These are phyloP conservation scores for Fonsecaea pugnacius DNA, from an alignment of 2,329 filamentous ascomycete species.

Conservation along the genomic window DNA sequence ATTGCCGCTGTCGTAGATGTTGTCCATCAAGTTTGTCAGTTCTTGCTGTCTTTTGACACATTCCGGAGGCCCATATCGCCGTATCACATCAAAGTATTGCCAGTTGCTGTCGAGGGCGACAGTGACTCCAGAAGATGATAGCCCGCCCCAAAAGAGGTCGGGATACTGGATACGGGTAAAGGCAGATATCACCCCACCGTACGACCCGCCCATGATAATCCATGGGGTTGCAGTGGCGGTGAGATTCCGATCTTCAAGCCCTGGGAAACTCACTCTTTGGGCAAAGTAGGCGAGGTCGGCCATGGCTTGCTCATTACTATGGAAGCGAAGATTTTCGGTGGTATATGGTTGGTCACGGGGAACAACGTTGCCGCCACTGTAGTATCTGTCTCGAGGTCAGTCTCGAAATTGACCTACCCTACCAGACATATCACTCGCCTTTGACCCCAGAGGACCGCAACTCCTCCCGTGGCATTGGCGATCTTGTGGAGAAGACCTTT, in stretches of 20 bases:
- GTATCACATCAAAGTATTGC: slow-evolving; percentile 63
- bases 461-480: slow-evolving; percentile 69
- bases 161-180: slow-evolving; percentile 79
- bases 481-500: slow-evolving; percentile 77
- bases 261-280: slow-evolving; percentile 69
- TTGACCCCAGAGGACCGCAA: slow-evolving; percentile 81
- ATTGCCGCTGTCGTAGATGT: slow-evolving; percentile 54
- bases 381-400: slow-evolving; percentile 79
- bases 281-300: slow-evolving; percentile 84
- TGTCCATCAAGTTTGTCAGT: slow-evolving; percentile 62
- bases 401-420: slow-evolving; percentile 47
- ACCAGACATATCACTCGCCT: background rate
- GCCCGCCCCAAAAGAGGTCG: slow-evolving; percentile 75
- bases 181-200: slow-evolving; percentile 77
- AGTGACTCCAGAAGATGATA: slow-evolving; percentile 79
- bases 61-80: slow-evolving; percentile 60
- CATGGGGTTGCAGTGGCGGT: slow-evolving; percentile 69
- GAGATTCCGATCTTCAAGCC: slow-evolving; percentile 68
- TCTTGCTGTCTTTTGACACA: slow-evolving; percentile 70
- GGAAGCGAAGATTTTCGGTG: slow-evolving; percentile 73
- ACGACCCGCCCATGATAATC: slow-evolving; percentile 81
- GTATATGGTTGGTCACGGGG: slow-evolving; percentile 69
- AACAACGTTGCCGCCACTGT: slow-evolving; percentile 64
- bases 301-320: slow-evolving; percentile 80
- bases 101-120: slow-evolving; percentile 78